Percentiles rank a stretch among this genome's conserved stretches.
Conservation (phyloP, 176 grass and related monocot genomes). For the Carex parvula region DNA sequence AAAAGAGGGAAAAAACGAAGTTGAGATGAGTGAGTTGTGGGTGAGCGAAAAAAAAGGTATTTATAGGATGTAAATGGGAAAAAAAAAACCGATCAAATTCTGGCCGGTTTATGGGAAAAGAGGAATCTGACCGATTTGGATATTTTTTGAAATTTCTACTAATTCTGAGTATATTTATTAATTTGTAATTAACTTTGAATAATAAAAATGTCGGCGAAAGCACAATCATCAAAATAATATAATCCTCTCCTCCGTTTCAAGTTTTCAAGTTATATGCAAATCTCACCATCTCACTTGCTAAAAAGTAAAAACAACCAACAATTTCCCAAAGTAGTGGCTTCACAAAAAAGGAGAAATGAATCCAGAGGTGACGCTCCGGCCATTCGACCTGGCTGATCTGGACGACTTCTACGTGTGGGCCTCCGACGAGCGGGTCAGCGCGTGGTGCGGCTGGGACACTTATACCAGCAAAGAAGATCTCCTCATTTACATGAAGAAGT, state of each 20-base stretch:
- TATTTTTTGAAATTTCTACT: no score
- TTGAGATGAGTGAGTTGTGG: no score
- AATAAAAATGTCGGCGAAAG: no score
- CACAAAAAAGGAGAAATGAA: background rate
- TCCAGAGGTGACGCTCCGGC: slow-evolving; percentile 45
- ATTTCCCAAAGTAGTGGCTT: background rate
- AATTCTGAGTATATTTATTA: no score
- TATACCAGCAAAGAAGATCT: slow-evolving; percentile 51
- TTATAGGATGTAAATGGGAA: no score
- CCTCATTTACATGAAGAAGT: slow-evolving; percentile 44
- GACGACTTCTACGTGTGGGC: slow-evolving; percentile 69
- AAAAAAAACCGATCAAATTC: no score
- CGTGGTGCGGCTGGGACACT: slow-evolving; percentile 50
- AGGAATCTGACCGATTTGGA: no score
- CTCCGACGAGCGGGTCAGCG: slow-evolving; percentile 60
- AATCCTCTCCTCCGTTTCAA: background rate
- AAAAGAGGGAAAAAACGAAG: no score
- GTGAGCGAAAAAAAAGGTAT: no score
- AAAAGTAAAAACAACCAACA: background rate
- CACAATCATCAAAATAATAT: background rate
- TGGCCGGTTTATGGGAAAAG: no score
- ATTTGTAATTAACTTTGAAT: no score
- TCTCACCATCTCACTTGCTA: background rate
- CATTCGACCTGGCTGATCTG: slow-evolving; percentile 47
- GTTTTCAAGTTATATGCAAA: background rate